These are phyloP conservation scores for Lentinula sp. DNA, from an alignment of 768 basidiomycete species.

Conservation along the genomic window DNA sequence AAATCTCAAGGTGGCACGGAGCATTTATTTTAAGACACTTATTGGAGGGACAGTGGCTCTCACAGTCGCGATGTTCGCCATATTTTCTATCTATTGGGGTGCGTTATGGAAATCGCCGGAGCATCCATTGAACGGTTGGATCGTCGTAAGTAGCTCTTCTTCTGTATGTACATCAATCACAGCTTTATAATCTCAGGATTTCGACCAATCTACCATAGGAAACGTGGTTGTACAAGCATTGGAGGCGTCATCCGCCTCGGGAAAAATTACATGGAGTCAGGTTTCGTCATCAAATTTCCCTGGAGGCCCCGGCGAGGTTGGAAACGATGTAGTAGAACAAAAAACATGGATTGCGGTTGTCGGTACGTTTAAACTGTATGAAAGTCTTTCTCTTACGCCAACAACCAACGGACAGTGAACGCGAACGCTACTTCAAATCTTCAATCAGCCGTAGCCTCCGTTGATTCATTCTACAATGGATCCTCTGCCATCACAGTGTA, in stretches of 20 bases:
- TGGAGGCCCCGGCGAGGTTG: constrained; percentile 30
- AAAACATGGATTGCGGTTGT: constrained; percentile 40
- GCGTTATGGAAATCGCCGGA: constrained; percentile 35
- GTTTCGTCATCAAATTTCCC: constrained; percentile 27
- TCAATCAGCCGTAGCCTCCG: constrained; percentile 19
- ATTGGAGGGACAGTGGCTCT: constrained; percentile 24
- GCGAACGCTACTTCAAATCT: constrained; percentile 22
- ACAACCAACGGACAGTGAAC: constrained; percentile 16
- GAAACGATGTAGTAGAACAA: constrained; percentile 33
- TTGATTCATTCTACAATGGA: constrained; percentile 26
- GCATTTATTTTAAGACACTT: constrained; percentile 35
- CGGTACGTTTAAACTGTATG: constrained; percentile 22
- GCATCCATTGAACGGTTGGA: constrained; percentile 39
- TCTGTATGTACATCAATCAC: background rate
- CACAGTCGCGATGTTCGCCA: constrained; percentile 32
- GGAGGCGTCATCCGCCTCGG: constrained; percentile 14
- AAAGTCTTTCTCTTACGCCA: background rate
- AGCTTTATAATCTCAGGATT: constrained; percentile 29
- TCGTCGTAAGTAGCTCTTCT: constrained; percentile 31
- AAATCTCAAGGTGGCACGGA: constrained; percentile 18
- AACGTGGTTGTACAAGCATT: constrained; percentile 30
- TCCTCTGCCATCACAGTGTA: constrained; percentile 33
- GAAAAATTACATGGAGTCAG: constrained; percentile 30
- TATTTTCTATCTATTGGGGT: constrained; percentile 56
- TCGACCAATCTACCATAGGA: constrained; percentile 41